Evolutionary conservation across 108 stramenopile species (phyloP), one percentile per base, ranked within the genome.

Genomic region (Nannochloropsis salina): DNA sequence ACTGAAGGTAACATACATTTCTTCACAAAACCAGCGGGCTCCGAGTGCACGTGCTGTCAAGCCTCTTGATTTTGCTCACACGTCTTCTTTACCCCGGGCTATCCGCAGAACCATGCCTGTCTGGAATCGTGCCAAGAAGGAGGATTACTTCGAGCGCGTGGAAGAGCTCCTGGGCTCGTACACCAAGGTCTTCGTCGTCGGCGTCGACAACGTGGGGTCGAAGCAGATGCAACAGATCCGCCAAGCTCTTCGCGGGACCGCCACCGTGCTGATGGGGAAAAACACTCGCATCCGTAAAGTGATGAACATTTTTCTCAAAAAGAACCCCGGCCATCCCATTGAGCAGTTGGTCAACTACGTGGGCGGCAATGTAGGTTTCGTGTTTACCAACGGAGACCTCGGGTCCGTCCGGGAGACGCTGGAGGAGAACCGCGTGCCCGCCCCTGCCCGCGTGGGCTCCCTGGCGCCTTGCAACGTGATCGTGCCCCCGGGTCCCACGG

Each of bases 241-340:
- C 84, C 89, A 90, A 80, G 94, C 88, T 43, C 96, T 99, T 44
- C 96, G 96, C 89, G 97, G 96, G 85, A 91, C 90, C 85, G 98
- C 97, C 83, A 94, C 94, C 61, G 86, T 98, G 79, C 95, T 99
- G 91, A 96, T 98, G 96, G 99, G 99, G 83, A 99, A 99, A 94
- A 93, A 93, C 92, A 99, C 98, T 94, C 96, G 98, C 96, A 98
- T 98, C 95, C 93, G 97, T 80, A 97, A 96, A 90, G 93, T 95
- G 92, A 92, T 99, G 88, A 91, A 87, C 85, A 95, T 95, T 82
- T 99, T 91, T 91, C 84, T 92, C 41, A 95, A 94, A 45, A 94
- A 96, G 81, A 95, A 99, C 91, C 96, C 96, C 21, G 97, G 93
- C 44, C 92, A 94, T 85, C 97, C 97, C 86, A 89, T 92, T 82